phyloP scores from a whole-genome alignment of 179 eudicot genomes.

The Actinidia arguta region DNA sequence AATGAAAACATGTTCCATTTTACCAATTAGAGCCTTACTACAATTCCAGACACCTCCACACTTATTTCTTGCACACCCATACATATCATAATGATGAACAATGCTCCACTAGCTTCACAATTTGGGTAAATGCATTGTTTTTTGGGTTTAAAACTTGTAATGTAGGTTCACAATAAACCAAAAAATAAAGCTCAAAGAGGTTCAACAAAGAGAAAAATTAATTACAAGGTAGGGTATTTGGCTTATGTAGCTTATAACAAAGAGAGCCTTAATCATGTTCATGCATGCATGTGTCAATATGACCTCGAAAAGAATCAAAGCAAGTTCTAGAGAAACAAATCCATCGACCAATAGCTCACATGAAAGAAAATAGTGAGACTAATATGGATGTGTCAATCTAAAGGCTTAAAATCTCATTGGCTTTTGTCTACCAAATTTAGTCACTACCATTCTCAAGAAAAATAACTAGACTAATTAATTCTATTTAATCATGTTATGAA shows the following conservation, averaged over 20 bases:
- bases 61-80: slow-evolving; percentile 17
- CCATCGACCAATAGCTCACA: neutral
- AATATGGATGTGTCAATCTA: neutral
- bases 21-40: neutral
- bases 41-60: slow-evolving; percentile 4
- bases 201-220: slow-evolving; percentile 2
- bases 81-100: slow-evolving; percentile 19
- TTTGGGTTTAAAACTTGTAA: neutral
- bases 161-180: neutral
- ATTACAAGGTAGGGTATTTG: slow-evolving; percentile 9
- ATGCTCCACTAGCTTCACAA: neutral
- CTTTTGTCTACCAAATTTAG: neutral
- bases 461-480: too few species aligned
- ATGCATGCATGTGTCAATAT: slow-evolving; percentile 11
- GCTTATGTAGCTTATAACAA: slow-evolving; percentile 12
- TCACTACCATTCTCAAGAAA: too few species aligned
- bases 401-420: neutral
- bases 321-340: slow-evolving; percentile 15
- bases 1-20: slow-evolving; percentile 20
- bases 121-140: neutral
- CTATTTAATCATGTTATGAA: too few species aligned
- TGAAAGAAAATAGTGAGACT: neutral
- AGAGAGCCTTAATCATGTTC: slow-evolving; percentile 15
- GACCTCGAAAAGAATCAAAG: slow-evolving; percentile 3
- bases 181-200: too few species aligned